phyloP scores from a whole-genome alignment of 1,139 yeast genomes.

The Nematodospora anomalae region DNA sequence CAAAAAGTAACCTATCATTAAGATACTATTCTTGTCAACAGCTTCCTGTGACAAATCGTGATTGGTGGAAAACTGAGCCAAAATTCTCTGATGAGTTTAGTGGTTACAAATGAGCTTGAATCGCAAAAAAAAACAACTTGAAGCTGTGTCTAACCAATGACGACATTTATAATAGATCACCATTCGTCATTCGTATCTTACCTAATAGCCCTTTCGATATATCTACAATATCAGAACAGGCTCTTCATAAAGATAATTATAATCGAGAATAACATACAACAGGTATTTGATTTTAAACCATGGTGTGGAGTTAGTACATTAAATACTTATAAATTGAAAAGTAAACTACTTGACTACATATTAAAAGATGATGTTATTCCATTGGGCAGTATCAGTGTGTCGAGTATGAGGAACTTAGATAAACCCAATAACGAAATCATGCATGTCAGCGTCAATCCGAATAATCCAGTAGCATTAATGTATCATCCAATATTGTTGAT shows the following conservation, averaged over 20 bases:
- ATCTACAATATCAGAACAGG: constrained; percentile 6
- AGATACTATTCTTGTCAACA: too few relatives aligned
- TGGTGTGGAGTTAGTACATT: constrained; percentile 29
- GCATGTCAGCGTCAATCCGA: not conserved
- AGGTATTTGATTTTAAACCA: constrained; percentile 14
- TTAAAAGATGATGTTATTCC: constrained; percentile 1
- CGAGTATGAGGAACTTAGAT: not conserved
- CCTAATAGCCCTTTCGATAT: constrained; percentile 19
- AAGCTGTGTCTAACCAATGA: too few relatives aligned
- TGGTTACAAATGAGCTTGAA: too few relatives aligned
- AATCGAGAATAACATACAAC: constrained; percentile 5
- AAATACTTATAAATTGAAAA: constrained; percentile 11
- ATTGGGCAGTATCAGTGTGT: not conserved
- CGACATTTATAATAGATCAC: constrained; percentile 15
- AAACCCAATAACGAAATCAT: constrained; percentile 1
- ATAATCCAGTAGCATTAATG: constrained; percentile 13
- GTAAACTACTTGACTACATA: not conserved
- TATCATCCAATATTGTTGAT: constrained; percentile 18
- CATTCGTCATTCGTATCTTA: constrained; percentile 18
- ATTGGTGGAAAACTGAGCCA: too few relatives aligned
- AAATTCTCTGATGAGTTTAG: too few relatives aligned
- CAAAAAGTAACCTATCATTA: too few relatives aligned
- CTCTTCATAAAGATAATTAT: constrained; percentile 12
- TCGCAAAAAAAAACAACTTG: too few relatives aligned
- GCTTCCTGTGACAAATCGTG: too few relatives aligned